Conservation (phyloP, 768 basidiomycete species). For the Kwoniella shandongensis region DNA sequence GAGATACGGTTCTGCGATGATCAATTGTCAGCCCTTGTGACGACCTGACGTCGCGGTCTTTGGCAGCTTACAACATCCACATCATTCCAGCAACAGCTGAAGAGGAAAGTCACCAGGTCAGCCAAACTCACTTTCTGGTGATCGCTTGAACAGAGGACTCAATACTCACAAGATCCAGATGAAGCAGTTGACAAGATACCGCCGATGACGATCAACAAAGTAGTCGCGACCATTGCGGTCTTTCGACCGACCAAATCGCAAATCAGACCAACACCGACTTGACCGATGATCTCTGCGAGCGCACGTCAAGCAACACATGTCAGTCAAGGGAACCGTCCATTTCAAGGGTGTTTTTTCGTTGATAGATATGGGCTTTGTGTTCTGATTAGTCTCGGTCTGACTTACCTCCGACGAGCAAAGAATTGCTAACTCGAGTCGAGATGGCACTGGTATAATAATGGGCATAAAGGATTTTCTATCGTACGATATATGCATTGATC, state of each 20-base stretch:
- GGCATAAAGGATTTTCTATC: conserved; percentile 66
- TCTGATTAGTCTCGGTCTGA: too few species aligned
- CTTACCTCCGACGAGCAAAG: conserved; percentile 68
- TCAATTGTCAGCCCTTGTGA: background rate
- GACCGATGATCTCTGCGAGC: conserved; percentile 34
- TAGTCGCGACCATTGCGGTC: conserved; percentile 69
- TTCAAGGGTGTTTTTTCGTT: too few species aligned
- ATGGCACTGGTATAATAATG: conserved; percentile 63
- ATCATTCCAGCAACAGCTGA: conserved; percentile 60
- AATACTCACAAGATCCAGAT: conserved; percentile 61
- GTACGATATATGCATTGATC: conserved; percentile 50
- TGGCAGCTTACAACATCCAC: conserved; percentile 62
- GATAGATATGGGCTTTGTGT: too few species aligned
- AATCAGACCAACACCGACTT: conserved; percentile 62
- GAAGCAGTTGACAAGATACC: conserved; percentile 69
- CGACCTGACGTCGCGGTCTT: too few species aligned
- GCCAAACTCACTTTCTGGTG: too few species aligned
- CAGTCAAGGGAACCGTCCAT: too few species aligned
- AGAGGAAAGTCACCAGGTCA: background rate
- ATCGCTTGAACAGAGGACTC: too few species aligned
- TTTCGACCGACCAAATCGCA: conserved; percentile 75
- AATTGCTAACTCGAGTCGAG: conserved; percentile 69
- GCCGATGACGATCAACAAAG: conserved; percentile 68
- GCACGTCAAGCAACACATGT: background rate
- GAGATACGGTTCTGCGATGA: conserved; percentile 59